These are phyloP conservation scores for Solanum gandarillasii DNA, from an alignment of 257 asterid species.

Conservation along the genomic window DNA sequence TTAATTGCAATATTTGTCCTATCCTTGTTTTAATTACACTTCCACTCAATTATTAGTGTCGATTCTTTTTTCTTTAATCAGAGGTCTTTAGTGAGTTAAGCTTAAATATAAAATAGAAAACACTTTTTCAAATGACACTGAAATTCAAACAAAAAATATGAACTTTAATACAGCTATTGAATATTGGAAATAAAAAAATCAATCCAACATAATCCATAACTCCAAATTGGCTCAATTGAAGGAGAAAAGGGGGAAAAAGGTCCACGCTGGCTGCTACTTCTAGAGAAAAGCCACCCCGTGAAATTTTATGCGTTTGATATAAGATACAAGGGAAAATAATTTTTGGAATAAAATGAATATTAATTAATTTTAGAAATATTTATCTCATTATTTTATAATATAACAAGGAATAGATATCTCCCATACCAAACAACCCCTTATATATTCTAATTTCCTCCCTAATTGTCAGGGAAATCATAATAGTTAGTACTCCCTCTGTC, in stretches of 20 bases:
- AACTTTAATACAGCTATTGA: too few relatives aligned
- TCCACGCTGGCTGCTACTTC: background rate
- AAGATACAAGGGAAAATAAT: too few relatives aligned
- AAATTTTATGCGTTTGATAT: background rate
- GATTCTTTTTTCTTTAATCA: too few relatives aligned
- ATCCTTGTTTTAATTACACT: background rate
- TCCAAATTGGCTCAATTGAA: background rate
- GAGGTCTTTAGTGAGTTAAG: too few relatives aligned
- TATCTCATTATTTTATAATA: background rate
- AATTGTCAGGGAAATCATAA: background rate
- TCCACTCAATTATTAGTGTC: background rate
- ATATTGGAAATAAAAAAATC: background rate
- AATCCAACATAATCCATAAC: background rate
- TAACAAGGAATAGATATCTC: background rate
- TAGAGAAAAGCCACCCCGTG: background rate
- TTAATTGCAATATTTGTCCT: background rate
- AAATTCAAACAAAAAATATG: too few relatives aligned
- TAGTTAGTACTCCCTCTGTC: background rate
- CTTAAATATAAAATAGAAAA: too few relatives aligned
- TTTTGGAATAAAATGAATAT: too few relatives aligned
- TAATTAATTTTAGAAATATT: background rate
- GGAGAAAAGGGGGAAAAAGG: background rate
- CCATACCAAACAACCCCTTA: background rate
- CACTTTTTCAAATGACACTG: rapidly evolving
- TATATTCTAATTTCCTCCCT: background rate